A percentile compares a stretch with the other conserved stretches of the same genome.
phyloP scores from a whole-genome alignment of 768 basidiomycete genomes.

The Ramaria rubella region DNA sequence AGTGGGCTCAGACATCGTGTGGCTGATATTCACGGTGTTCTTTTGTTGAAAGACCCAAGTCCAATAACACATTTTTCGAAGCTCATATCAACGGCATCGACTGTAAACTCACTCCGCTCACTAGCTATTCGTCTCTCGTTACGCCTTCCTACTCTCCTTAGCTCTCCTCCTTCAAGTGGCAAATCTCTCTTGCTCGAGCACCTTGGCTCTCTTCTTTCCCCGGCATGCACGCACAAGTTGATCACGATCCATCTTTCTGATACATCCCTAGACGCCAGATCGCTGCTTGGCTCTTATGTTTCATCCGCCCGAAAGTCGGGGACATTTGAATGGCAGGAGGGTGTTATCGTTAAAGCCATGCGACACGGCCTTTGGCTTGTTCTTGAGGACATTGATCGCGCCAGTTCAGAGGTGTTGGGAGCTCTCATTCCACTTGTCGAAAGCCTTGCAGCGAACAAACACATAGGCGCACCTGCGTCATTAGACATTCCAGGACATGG shows the following conservation, averaged over 20 bases:
- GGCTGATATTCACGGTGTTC: slow-evolving; percentile 57
- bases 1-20: slow-evolving; percentile 42
- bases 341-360: slow-evolving; percentile 84
- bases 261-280: slow-evolving; percentile 90
- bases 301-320: slow-evolving; percentile 81
- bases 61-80: slow-evolving; percentile 24
- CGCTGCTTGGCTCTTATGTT: slow-evolving; percentile 86
- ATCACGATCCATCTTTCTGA: slow-evolving; percentile 89
- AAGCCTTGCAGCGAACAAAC: slow-evolving; percentile 55
- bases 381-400: slow-evolving; percentile 87
- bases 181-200: slow-evolving; percentile 77
- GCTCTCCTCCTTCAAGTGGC: slow-evolving; percentile 82
- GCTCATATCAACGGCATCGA: slow-evolving; percentile 60
- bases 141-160: slow-evolving; percentile 72
- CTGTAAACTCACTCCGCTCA: slow-evolving; percentile 48
- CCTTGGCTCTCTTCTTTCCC: slow-evolving; percentile 61
- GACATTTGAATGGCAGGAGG: slow-evolving; percentile 94
- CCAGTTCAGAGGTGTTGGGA: slow-evolving; percentile 82
- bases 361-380: slow-evolving; percentile 89
- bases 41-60: slow-evolving; percentile 48
- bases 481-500: slow-evolving; percentile 73
- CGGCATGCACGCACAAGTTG: slow-evolving; percentile 54
- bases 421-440: slow-evolving; percentile 81
- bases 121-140: slow-evolving; percentile 61
- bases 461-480: slow-evolving; percentile 65